Conservation (phyloP, 495 filamentous ascomycete genomes). For the Xylaria nigripes region DNA sequence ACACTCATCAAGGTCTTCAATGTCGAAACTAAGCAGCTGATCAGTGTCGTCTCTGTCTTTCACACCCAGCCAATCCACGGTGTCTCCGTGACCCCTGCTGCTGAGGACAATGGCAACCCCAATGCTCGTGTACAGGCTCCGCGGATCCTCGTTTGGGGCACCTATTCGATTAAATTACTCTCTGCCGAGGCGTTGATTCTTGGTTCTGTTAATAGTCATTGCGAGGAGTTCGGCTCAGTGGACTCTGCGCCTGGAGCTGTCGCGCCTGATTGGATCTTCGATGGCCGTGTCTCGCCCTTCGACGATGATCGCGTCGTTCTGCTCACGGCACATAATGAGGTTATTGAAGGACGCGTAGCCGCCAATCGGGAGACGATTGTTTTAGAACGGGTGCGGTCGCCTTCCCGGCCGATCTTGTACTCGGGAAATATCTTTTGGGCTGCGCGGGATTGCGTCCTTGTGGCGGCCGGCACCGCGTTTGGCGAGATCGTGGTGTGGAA, state of each 20-base stretch:
- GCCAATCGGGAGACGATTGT: slow-evolving; percentile 12
- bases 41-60: slow-evolving; percentile 47
- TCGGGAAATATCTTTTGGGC: slow-evolving; percentile 64
- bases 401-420: slow-evolving; percentile 80
- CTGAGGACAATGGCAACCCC: background rate
- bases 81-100: slow-evolving; percentile 35
- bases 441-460: slow-evolving; percentile 51
- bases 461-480: slow-evolving; percentile 86
- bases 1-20: slow-evolving; percentile 57
- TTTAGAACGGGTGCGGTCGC: slow-evolving; percentile 46
- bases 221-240: background rate
- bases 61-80: slow-evolving; percentile 60
- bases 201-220: background rate
- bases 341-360: slow-evolving; percentile 33
- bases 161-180: slow-evolving; percentile 28
- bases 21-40: slow-evolving; percentile 24
- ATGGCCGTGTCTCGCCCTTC: slow-evolving; percentile 50
- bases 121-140: background rate
- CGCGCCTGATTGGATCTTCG: slow-evolving; percentile 76
- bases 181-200: slow-evolving; percentile 19
- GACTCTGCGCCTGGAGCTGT: slow-evolving; percentile 17
- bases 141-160: slow-evolving; percentile 51
- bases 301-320: slow-evolving; percentile 32
- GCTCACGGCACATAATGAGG: slow-evolving; percentile 80
- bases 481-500: slow-evolving; percentile 92